phyloP scores from a whole-genome alignment of 2,329 filamentous ascomycete genomes.

The Pyricularia sp. region DNA sequence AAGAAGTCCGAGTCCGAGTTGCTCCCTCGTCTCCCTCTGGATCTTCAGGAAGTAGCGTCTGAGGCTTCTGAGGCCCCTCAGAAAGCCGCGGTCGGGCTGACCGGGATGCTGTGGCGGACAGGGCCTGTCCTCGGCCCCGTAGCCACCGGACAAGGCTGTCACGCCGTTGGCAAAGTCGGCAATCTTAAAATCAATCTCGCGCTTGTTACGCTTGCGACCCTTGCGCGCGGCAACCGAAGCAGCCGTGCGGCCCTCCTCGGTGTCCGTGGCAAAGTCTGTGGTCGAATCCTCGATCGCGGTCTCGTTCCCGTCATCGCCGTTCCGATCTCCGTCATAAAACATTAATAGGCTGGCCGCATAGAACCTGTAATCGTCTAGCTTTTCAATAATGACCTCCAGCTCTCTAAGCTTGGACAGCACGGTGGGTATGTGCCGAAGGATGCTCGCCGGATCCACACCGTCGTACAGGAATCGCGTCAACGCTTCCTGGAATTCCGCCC shows the following conservation, averaged over 20 bases:
- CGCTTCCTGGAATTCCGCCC: slow-evolving; percentile 79
- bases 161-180: slow-evolving; percentile 98
- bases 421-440: slow-evolving; percentile 77
- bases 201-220: slow-evolving; percentile 35
- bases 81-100: slow-evolving; percentile 79
- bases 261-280: slow-evolving; percentile 49
- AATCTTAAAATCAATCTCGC: slow-evolving; percentile 84
- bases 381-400: slow-evolving; percentile 74
- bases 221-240: slow-evolving; percentile 20
- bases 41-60: slow-evolving; percentile 81
- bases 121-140: slow-evolving; percentile 28
- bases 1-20: slow-evolving; percentile 32
- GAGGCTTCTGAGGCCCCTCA: slow-evolving; percentile 73
- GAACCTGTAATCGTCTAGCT: slow-evolving; percentile 78
- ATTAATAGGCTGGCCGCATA: slow-evolving; percentile 93
- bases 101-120: slow-evolving; percentile 78
- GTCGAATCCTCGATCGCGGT: slow-evolving; percentile 48
- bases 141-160: slow-evolving; percentile 67
- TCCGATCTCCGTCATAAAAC: slow-evolving; percentile 83
- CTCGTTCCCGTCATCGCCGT: slow-evolving; percentile 33
- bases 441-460: slow-evolving; percentile 69
- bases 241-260: slow-evolving; percentile 35
- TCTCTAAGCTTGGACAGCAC: slow-evolving; percentile 76
- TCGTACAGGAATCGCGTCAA: slow-evolving; percentile 87
- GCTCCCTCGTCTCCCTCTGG: slow-evolving; percentile 60